Evolutionary conservation across 2,329 filamentous ascomycete genomes (phyloP).

Genomic region (Neofusicoccum umdonicola): DNA sequence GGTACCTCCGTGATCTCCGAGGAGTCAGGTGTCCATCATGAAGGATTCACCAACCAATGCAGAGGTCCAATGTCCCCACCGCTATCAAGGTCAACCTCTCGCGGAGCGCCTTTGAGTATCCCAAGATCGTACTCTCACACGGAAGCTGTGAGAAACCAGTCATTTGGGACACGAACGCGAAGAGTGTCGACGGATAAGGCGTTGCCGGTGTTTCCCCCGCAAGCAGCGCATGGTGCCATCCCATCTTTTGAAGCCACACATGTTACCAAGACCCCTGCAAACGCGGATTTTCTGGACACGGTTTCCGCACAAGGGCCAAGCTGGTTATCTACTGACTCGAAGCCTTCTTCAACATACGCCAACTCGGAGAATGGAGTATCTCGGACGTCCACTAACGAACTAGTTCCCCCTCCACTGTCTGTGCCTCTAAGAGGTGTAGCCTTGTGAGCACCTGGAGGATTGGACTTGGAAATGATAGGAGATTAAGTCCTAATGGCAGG

Average conservation of each 20-base stretch:
- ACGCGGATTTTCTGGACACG: background rate
- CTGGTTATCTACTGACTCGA: background rate
- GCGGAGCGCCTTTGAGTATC: background rate
- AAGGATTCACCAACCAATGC: background rate
- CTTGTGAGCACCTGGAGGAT: background rate
- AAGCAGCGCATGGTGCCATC: background rate
- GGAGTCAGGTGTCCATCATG: too few species aligned
- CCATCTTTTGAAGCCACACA: too few species aligned
- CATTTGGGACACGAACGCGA: background rate
- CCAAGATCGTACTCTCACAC: too few species aligned
- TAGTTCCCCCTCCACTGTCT: background rate
- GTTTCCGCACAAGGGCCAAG: background rate
- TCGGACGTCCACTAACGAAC: background rate
- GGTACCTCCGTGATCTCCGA: background rate
- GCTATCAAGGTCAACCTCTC: background rate
- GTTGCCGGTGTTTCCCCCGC: background rate
- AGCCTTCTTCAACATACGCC: background rate
- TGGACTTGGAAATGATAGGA: background rate
- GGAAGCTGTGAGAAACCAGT: background rate
- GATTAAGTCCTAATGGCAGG: too few species aligned
- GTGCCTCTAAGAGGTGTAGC: background rate
- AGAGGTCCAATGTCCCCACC: background rate
- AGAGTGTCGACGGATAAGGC: background rate
- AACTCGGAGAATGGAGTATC: background rate
- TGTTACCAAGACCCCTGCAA: background rate